Evolutionary conservation across 2,329 filamentous ascomycete species (phyloP), one percentile per base, ranked within the genome.

Genomic region (Neopestalotiopsis clavispora): DNA sequence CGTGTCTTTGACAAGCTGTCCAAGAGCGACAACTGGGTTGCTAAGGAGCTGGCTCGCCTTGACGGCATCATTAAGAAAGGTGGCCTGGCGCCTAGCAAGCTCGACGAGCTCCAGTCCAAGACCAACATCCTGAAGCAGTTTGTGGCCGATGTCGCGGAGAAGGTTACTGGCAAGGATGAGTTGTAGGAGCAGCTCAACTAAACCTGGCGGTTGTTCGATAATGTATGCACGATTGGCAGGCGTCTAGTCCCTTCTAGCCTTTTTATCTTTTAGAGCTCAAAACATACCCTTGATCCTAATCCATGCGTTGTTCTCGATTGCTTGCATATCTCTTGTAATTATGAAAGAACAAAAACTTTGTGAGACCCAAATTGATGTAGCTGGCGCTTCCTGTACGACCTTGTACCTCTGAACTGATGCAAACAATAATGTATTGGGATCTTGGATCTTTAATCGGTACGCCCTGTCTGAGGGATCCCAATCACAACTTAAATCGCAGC

Each of bases 81-180:
- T 71, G 94, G 93, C 70, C 86, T 98, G 64, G 92, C 93, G 4
- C 90, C 90, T 32, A 86, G 92, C 81, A 98, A 98, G 91, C 80
- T 94, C 58, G 95, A 98, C 78, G 95, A 98, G 82, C 83, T 98
- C 73, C 90, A 91, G 69, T 90, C 87, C 82, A 93, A 97, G 84
- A 92, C 90, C 81, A 98, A 98, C 84, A 93, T 98, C 73, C 86
- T 98, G 69, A 89, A 88, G 79, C 91, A 89, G 81, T 98, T 98
- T 80, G 81, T 90, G 70, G 83, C 88, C 73, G 85, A 89, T 80
- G 84, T 85, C 68, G 83, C 86, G 72, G 86, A 87, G 74, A 84
- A 85, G 77, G 82, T 81, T 60, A 78, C 84, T 71, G 81, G 81
- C 73, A 94, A 94, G 87, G 91, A 92, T 76, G 90, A 94, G 85